These are phyloP conservation scores for Ustilago vetiveriae DNA, from an alignment of 1,284 basidiomycete genomes.

Conservation along the genomic window DNA sequence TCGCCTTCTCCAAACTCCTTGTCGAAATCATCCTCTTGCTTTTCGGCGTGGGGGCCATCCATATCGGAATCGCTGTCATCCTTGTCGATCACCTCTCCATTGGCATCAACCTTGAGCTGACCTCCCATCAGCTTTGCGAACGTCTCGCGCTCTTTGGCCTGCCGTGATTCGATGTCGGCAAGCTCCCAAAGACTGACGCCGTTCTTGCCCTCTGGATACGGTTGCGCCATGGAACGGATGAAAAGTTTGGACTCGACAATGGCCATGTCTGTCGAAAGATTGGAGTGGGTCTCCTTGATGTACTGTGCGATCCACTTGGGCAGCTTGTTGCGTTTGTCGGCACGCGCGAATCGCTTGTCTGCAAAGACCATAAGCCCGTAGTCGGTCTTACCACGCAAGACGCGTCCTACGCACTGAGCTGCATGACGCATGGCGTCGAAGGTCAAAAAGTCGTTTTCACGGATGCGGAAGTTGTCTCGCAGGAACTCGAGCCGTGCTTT, in stretches of 20 bases:
- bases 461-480: conserved; percentile 96
- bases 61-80: conserved; percentile 32
- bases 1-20: conserved; percentile 49
- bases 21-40: conserved; percentile 58
- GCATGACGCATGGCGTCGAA: conserved; percentile 99
- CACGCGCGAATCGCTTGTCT: conserved; percentile 94
- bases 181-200: conserved; percentile 94
- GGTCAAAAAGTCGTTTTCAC: conserved; percentile 97
- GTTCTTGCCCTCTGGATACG: conserved; percentile 87
- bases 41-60: conserved; percentile 6
- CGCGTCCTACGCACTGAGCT: conserved; percentile 97
- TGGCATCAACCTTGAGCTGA: conserved; percentile 41
- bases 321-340: conserved; percentile 95
- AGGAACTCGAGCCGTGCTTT: conserved; percentile 97
- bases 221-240: conserved; percentile 97
- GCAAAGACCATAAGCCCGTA: conserved; percentile 99
- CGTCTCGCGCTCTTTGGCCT: conserved; percentile 76
- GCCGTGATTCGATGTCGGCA: conserved; percentile 82
- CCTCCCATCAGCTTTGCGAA: conserved; percentile 58
- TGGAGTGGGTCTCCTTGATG: conserved; percentile 90
- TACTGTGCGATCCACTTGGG: conserved; percentile 99
- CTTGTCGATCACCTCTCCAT: conserved; percentile 45
- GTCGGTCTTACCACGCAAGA: conserved; percentile 96
- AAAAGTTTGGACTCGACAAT: conserved; percentile 94
- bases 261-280: conserved; percentile 98